Percentiles rank a stretch among this genome's conserved stretches.
Evolutionary conservation across 2,329 filamentous ascomycete genomes (phyloP).

Genomic region (Pseudohalonectria lignicola): DNA sequence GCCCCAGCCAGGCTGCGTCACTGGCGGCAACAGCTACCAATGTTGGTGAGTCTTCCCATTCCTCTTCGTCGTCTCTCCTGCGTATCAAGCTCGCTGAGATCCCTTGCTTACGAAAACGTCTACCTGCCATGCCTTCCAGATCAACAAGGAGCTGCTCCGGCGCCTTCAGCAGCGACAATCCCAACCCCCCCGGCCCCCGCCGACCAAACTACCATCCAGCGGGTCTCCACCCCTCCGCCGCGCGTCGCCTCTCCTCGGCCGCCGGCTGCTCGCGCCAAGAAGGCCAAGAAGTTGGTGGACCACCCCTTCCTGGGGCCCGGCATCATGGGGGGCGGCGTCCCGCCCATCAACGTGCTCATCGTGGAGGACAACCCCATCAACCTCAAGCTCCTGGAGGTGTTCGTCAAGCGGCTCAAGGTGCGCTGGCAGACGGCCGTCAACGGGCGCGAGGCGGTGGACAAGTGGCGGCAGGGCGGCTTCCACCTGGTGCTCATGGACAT

Average conservation of each 20-base stretch:
- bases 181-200: slow-evolving; percentile 29
- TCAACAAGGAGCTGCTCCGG: neutral
- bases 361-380: slow-evolving; percentile 99
- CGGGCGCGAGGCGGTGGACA: slow-evolving; percentile 81
- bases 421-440: slow-evolving; percentile 97
- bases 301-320: slow-evolving; percentile 42
- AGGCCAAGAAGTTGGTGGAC: slow-evolving; percentile 39
- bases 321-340: slow-evolving; percentile 70
- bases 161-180: slow-evolving; percentile 6
- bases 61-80: neutral
- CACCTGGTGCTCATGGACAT: slow-evolving; percentile 98
- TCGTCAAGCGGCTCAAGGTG: slow-evolving; percentile 92
- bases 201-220: slow-evolving; percentile 29
- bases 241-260: slow-evolving; percentile 37
- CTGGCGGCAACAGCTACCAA: neutral
- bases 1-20: slow-evolving; percentile 18
- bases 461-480: slow-evolving; percentile 88
- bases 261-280: slow-evolving; percentile 31
- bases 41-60: neutral
- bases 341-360: slow-evolving; percentile 93
- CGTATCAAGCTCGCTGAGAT: neutral
- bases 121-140: neutral
- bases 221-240: slow-evolving; percentile 39
- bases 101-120: too few species aligned
- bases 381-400: slow-evolving; percentile 81